Conservation (phyloP, 2,329 filamentous ascomycete species). For the Alternaria hordeiaustralica region DNA sequence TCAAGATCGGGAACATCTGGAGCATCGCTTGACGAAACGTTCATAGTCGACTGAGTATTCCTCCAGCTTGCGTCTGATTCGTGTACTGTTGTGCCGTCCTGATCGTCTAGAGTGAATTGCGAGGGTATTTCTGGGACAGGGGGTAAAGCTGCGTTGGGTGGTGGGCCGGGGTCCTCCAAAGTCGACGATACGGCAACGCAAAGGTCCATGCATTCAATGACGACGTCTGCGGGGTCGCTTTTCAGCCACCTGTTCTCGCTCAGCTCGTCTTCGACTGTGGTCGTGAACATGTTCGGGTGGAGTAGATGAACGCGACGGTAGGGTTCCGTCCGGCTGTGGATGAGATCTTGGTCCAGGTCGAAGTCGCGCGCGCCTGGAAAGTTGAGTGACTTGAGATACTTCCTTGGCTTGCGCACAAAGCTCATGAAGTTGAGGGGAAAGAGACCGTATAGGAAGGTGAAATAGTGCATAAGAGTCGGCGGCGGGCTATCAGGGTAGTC, state of each 20-base stretch:
- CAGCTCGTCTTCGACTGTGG: conserved; percentile 81
- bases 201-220: conserved; percentile 79
- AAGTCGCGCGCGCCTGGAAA: conserved; percentile 74
- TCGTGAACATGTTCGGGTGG: conserved; percentile 83
- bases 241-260: conserved; percentile 81
- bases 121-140: conserved; percentile 46
- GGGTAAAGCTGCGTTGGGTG: conserved; percentile 55
- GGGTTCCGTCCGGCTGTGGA: conserved; percentile 75
- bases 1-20: conserved; percentile 32
- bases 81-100: conserved; percentile 36
- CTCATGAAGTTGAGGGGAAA: conserved; percentile 88
- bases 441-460: conserved; percentile 81
- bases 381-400: conserved; percentile 76
- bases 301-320: conserved; percentile 76
- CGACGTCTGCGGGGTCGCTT: conserved; percentile 78
- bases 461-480: conserved; percentile 75
- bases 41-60: conserved; percentile 61
- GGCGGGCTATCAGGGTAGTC: conserved; percentile 62
- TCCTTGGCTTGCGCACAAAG: conserved; percentile 82
- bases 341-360: conserved; percentile 78
- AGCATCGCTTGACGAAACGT: conserved; percentile 30
- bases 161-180: conserved; percentile 55
- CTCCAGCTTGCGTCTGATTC: conserved; percentile 57
- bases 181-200: conserved; percentile 56
- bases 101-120: conserved; percentile 42